Conservation (phyloP, 2,329 filamentous ascomycete species). For the Aspergillus pseudotamarii region DNA sequence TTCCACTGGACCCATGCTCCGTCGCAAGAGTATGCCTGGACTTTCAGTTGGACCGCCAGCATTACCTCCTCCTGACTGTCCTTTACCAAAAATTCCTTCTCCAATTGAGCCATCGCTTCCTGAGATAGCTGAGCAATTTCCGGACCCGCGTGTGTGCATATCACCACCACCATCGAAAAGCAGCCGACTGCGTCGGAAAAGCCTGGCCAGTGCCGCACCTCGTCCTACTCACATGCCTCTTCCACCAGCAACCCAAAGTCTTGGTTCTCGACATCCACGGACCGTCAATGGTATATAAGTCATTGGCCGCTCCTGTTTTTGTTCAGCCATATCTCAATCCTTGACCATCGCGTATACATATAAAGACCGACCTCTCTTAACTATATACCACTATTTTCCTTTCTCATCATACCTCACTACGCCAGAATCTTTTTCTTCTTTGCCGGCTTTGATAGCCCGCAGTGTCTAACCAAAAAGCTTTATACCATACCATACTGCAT, state of each 20-base stretch:
- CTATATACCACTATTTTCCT: neutral
- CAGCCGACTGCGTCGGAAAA: constrained; percentile 13
- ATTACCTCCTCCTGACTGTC: constrained; percentile 37
- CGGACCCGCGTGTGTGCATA: constrained; percentile 8
- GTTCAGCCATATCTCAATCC: neutral
- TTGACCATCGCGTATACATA: neutral
- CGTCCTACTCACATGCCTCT: constrained; percentile 5
- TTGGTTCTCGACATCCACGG: constrained; percentile 5
- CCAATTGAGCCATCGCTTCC: constrained; percentile 15
- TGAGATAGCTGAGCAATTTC: neutral
- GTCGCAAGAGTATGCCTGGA: constrained; percentile 39
- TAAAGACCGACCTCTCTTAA: neutral
- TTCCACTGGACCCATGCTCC: constrained; percentile 21
- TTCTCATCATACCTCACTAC: constrained; percentile 8
- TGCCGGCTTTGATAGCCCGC: constrained; percentile 20
- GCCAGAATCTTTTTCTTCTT: constrained; percentile 4
- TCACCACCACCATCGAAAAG: constrained; percentile 14
- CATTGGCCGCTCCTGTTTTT: neutral
- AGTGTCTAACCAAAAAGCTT: constrained; percentile 8
- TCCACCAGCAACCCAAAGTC: constrained; percentile 7
- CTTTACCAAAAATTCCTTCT: constrained; percentile 36
- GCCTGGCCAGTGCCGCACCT: constrained; percentile 2
- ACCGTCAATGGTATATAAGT: neutral
- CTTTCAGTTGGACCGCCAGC: constrained; percentile 32
- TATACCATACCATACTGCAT: constrained; percentile 10